These are phyloP conservation scores for Talaromyces sp. DNA, from an alignment of 2,329 filamentous ascomycete species.

Conservation along the genomic window DNA sequence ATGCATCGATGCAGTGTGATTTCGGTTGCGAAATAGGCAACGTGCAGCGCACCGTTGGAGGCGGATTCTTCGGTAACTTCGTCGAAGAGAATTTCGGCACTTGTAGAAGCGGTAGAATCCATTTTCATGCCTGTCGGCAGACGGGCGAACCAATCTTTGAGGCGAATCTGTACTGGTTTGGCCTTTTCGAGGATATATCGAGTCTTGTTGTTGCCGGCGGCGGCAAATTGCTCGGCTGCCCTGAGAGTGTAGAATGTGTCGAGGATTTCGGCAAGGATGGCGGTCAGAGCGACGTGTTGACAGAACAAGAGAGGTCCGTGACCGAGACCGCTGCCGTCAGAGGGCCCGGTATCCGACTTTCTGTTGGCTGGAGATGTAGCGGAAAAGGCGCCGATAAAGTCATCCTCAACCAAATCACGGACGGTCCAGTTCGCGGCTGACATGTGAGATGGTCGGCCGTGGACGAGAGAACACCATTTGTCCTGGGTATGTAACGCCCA, in stretches of 20 bases:
- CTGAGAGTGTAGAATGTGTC: constrained; percentile 52
- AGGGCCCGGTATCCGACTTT: not conserved
- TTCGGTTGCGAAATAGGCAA: constrained; percentile 90
- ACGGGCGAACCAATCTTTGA: constrained; percentile 52
- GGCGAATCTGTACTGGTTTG: constrained; percentile 52
- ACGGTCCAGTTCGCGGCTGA: constrained; percentile 73
- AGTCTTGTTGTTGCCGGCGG: constrained; percentile 43
- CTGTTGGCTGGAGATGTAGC: constrained; percentile 17
- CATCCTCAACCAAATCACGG: constrained; percentile 39
- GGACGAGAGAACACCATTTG: constrained; percentile 82
- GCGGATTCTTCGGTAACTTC: constrained; percentile 39
- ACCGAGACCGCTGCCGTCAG: constrained; percentile 26
- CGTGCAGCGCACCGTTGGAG: constrained; percentile 68
- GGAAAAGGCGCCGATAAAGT: constrained; percentile 39
- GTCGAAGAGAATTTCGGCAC: constrained; percentile 24
- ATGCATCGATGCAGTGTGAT: constrained; percentile 91
- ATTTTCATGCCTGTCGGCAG: constrained; percentile 49
- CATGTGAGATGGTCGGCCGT: constrained; percentile 79
- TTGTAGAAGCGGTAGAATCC: constrained; percentile 29
- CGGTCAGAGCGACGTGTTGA: constrained; percentile 51
- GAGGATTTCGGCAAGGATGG: constrained; percentile 51
- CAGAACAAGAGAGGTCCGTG: constrained; percentile 48
- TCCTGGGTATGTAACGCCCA: constrained; percentile 96
- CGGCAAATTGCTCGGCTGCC: constrained; percentile 44
- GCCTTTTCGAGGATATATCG: constrained; percentile 51